Evolutionary conservation across 2,329 filamentous ascomycete genomes (phyloP), one percentile per base, ranked within the genome.

Genomic region (Emmonsiellopsis sp.): DNA sequence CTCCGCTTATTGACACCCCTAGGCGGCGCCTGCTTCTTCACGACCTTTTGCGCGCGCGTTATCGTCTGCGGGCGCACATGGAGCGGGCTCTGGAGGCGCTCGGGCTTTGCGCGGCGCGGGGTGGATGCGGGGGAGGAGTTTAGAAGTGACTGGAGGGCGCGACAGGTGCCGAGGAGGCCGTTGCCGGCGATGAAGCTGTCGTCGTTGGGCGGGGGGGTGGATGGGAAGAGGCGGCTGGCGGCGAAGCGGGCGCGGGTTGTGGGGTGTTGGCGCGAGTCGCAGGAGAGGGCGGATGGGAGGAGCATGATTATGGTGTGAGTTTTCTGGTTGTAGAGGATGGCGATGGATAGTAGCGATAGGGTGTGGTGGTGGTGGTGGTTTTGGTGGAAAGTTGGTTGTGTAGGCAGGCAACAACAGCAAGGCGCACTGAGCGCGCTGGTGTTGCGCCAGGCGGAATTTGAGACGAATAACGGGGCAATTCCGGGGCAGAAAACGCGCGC

Each of bases 281-380:
- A 74, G 53, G 71, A 62, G 49, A 75, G 62, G 34, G 73, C 73
- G 7, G 73, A 75, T 54, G 72, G 73, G 54, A 75, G 71, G 47
- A 75, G 60, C 73, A 75, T 72, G 37, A 40, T 66, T 59, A 57
- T 52, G 56, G 32, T 48, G n/a, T 27, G 42, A 42, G 48, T 34
- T 48, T 31, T 10, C 21, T 27, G 21, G 21, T 27, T 27, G 21
- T 27, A 27, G 21, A 27, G 40, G 17, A 27, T 14, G 10, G 10
- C 10, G 36, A 36, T 34, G 36, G 32, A 44, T 45, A 40, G 32
- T 21, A 46, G 32, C 42, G 48, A 34, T 33, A 54, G 56, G 49
- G 21, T 57, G 55, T 52, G 45, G 54, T 36, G 21, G 21, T 34
- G 45, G 32, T 27, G 8, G 17, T 10, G 11, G 11, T 13, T 14